Base-by-base conservation (phyloP, 441 rosid species). In the Jatropha podagrica region DNA sequence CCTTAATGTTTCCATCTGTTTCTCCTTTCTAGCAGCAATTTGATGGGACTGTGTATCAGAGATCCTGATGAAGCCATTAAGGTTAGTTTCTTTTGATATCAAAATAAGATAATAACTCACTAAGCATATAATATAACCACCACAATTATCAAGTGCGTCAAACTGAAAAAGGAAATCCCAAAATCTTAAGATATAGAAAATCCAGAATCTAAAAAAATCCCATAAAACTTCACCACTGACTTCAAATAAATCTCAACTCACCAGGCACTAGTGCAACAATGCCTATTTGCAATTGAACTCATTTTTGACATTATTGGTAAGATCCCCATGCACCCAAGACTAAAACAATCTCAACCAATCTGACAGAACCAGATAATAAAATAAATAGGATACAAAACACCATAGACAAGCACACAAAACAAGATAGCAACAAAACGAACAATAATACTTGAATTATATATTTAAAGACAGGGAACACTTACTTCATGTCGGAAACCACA, bases 1-100 rank as follows among this genome's bases (percentile, higher is more conserved):
- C 44, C 97, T 83, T 69, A 92, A 88, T 20, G 86, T 86, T 78
- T 95, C 97, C 98, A 95, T 88, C 79, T 93, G 98, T 82, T 86
- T 91, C 87, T 95, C 97, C 83, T 93, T 93, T 83, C 98, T 89
- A 0, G 98, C 98, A 71, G 99, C 99, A 76, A 95, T 80, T 81
- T 95, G 93, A 78, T 95, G 99, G 26, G 99, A 91, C 75, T 95
- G 92, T 0, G 97, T 95, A 78, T 91, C 90, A 13, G 90, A 93
- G 55, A 85, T 68, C 93, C 97, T 93, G 77, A 46, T 55, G 58
- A 81, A 62, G n/a, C 37, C 62, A 59, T 2, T 38, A 17, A 55
- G 54, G 5, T 44, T n/a, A 12, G 32, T 32, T 32, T 32, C 32
- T 32, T 14, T 20, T 58, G 51, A n/a, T 71, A 65, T 2, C 42